These are phyloP conservation scores for Mycogone perniciosa DNA, from an alignment of 2,329 filamentous ascomycete genomes.

Conservation along the genomic window DNA sequence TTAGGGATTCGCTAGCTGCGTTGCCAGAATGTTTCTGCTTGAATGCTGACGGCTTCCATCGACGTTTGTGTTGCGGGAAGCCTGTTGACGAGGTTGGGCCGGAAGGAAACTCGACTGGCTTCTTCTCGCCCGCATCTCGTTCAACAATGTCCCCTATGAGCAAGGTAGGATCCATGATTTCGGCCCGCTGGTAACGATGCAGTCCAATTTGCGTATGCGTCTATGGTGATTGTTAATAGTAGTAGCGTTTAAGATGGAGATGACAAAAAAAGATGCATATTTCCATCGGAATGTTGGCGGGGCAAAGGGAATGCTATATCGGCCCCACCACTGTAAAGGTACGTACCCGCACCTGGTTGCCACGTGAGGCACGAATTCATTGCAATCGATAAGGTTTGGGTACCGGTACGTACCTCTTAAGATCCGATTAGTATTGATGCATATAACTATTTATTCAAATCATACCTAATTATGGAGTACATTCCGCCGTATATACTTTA, in stretches of 20 bases:
- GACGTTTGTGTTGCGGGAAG: slow-evolving; percentile 84
- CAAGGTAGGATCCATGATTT: slow-evolving; percentile 39
- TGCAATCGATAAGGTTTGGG: not conserved
- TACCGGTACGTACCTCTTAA: not conserved
- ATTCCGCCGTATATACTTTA: too few species aligned
- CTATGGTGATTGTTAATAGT: not conserved
- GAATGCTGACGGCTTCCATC: slow-evolving; percentile 67
- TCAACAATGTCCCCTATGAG: slow-evolving; percentile 75
- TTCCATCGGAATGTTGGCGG: slow-evolving; percentile 1
- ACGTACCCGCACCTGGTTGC: slow-evolving; percentile 3
- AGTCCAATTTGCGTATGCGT: too few species aligned
- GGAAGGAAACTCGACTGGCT: slow-evolving; percentile 53
- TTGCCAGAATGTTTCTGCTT: slow-evolving; percentile 49
- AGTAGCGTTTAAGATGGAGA: not conserved
- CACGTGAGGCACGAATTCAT: slow-evolving; percentile 7
- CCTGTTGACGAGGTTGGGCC: slow-evolving; percentile 49
- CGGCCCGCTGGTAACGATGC: too few species aligned
- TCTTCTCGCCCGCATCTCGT: slow-evolving; percentile 53
- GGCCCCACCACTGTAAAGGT: slow-evolving; percentile 5
- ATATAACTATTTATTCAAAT: too few species aligned
- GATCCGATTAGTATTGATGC: too few species aligned
- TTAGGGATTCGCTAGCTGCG: slow-evolving; percentile 12
- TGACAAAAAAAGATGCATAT: not conserved
- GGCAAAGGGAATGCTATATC: not conserved
- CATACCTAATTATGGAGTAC: too few species aligned